These are phyloP conservation scores for Juncus effusus DNA, from an alignment of 176 grass and related monocot genomes.

Conservation along the genomic window DNA sequence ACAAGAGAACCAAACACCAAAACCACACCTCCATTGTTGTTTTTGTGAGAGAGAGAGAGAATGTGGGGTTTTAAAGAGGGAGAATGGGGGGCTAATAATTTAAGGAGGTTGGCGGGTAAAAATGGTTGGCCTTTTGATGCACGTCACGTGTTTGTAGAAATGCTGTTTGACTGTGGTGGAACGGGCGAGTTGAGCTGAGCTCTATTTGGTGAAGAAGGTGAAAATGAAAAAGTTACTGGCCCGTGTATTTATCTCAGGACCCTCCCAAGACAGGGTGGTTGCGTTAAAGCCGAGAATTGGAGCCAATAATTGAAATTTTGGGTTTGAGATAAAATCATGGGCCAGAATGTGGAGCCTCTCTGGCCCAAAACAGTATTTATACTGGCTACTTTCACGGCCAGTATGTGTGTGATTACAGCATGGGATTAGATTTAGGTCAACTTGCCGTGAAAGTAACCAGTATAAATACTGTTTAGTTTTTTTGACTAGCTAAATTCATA, in stretches of 20 bases:
- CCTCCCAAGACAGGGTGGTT: too few species aligned
- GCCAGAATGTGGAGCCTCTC: too few species aligned
- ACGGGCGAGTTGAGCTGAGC: not conserved
- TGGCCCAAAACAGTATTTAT: too few species aligned
- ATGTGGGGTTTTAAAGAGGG: conserved; percentile 29
- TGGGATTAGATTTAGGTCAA: too few species aligned
- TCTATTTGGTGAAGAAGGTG: not conserved
- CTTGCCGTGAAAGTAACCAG: too few species aligned
- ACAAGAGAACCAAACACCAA: conserved; percentile 9
- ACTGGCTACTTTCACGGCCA: too few species aligned
- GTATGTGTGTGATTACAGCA: too few species aligned
- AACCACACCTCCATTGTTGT: conserved; percentile 23
- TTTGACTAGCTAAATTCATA: too few species aligned
- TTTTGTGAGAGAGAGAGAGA: conserved; percentile 1
- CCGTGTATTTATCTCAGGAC: not conserved
- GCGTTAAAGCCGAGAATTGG: too few species aligned
- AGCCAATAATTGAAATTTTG: too few species aligned
- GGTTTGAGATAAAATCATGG: too few species aligned
- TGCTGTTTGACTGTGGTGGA: conserved; percentile 6
- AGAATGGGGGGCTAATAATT: conserved; percentile 20
- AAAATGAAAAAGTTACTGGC: not conserved
- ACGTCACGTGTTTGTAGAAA: conserved; percentile 21
- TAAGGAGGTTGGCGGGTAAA: conserved; percentile 27
- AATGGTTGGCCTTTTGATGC: conserved; percentile 11
- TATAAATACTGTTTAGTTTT: too few species aligned